A percentile compares a stretch with the other conserved stretches of the same genome.
Conservation (phyloP, 2,329 filamentous ascomycete genomes). For the Boeremia lycopersici region DNA sequence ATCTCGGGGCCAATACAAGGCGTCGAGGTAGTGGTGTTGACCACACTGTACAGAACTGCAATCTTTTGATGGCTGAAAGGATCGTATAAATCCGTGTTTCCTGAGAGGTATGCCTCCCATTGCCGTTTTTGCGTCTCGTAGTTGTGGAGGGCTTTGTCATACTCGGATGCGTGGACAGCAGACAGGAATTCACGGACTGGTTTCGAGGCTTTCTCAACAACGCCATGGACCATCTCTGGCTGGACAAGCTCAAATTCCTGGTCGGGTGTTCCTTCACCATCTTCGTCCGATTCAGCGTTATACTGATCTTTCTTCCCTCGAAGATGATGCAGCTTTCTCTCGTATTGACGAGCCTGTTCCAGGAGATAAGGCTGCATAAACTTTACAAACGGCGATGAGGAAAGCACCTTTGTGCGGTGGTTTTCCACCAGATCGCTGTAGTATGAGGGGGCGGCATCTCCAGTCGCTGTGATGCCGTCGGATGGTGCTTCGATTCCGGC, state of each 20-base stretch:
- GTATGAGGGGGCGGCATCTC: constrained; percentile 85
- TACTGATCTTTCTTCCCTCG: constrained; percentile 81
- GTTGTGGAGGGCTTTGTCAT: constrained; percentile 91
- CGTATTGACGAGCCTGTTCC: constrained; percentile 89
- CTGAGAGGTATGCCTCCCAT: constrained; percentile 94
- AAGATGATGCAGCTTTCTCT: constrained; percentile 80
- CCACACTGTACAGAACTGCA: constrained; percentile 88
- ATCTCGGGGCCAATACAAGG: constrained; percentile 90
- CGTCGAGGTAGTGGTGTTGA: constrained; percentile 91
- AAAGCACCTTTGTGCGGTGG: constrained; percentile 90
- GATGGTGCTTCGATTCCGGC: constrained; percentile 41
- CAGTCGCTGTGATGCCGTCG: constrained; percentile 58
- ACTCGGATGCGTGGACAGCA: constrained; percentile 94
- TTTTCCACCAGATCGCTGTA: constrained; percentile 96
- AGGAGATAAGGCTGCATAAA: constrained; percentile 93
- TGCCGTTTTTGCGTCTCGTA: constrained; percentile 94
- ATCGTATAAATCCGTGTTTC: constrained; percentile 87
- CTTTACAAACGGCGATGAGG: constrained; percentile 93
- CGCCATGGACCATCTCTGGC: constrained; percentile 91
- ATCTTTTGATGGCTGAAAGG: constrained; percentile 97
- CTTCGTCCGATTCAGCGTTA: constrained; percentile 46
- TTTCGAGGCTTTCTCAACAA: constrained; percentile 77
- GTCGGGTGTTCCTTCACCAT: constrained; percentile 45
- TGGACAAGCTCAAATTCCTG: constrained; percentile 89
- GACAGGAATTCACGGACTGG: constrained; percentile 93